These are phyloP conservation scores for Alternaria triticina DNA, from an alignment of 2,329 filamentous ascomycete species.

Conservation along the genomic window DNA sequence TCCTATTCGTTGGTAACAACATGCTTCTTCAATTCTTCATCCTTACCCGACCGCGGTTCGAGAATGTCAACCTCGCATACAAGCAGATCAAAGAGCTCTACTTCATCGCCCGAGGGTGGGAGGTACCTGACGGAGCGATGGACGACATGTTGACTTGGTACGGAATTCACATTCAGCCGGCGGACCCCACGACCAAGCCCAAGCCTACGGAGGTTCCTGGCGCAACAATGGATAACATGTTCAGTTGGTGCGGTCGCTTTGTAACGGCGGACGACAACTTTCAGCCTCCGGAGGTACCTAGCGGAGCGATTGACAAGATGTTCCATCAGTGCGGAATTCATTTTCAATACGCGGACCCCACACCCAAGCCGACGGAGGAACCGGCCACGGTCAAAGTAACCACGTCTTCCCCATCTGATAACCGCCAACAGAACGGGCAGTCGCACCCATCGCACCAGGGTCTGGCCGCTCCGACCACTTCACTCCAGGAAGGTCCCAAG, in stretches of 20 bases:
- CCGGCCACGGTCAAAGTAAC: background rate
- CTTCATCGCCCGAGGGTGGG: background rate
- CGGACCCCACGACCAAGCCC: background rate
- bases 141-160: background rate
- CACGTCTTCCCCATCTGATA: background rate
- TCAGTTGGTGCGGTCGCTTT: background rate
- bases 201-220: background rate
- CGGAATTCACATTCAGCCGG: background rate
- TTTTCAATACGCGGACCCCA: too few species aligned
- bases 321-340: too few species aligned
- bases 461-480: background rate
- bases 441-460: background rate
- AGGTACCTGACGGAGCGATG: background rate
- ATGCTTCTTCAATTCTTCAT: conserved; percentile 3
- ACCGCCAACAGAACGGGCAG: background rate
- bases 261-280: background rate
- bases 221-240: background rate
- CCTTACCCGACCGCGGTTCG: background rate
- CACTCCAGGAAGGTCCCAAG: background rate
- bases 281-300: background rate
- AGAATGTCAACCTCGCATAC: background rate
- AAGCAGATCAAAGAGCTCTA: conserved; percentile 1
- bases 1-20: background rate
- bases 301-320: background rate
- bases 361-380: background rate